These are phyloP conservation scores for Acorus gramineus DNA, from an alignment of 106 monocot species.

Conservation along the genomic window DNA sequence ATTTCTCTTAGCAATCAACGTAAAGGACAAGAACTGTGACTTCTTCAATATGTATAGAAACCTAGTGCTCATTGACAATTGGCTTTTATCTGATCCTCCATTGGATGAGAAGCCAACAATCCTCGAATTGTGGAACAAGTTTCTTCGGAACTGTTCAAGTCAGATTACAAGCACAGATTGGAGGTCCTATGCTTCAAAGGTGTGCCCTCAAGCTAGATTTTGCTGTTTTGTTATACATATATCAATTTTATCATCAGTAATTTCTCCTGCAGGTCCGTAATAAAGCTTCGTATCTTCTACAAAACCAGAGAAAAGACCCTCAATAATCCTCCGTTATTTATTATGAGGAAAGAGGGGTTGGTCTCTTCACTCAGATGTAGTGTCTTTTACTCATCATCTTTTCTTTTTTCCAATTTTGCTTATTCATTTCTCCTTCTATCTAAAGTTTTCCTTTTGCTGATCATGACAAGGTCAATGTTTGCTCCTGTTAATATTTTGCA, in stretches of 20 bases:
- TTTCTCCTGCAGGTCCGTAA: slow-evolving; percentile 38
- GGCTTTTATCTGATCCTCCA: slow-evolving; percentile 32
- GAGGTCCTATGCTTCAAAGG: slow-evolving; percentile 87
- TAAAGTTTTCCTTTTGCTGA: too few species aligned
- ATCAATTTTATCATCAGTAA: background rate
- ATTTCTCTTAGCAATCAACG: slow-evolving; percentile 29
- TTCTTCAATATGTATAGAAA: slow-evolving; percentile 58
- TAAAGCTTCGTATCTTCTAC: slow-evolving; percentile 56
- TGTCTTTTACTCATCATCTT: too few species aligned
- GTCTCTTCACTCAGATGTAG: too few species aligned
- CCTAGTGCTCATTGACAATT: slow-evolving; percentile 52
- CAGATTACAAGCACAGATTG: slow-evolving; percentile 80
- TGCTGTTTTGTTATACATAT: slow-evolving; percentile 2
- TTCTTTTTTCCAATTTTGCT: too few species aligned
- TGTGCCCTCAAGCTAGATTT: slow-evolving; percentile 8
- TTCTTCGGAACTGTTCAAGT: slow-evolving; percentile 57
- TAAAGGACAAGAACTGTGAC: slow-evolving; percentile 71
- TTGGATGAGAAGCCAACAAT: slow-evolving; percentile 23
- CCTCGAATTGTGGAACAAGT: slow-evolving; percentile 47
- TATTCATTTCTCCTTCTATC: too few species aligned
- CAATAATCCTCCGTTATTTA: background rate
- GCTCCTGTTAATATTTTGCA: too few species aligned
- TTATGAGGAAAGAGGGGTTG: background rate
- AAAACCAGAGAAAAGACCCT: slow-evolving; percentile 19
- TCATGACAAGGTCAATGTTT: too few species aligned